Evolutionary conservation across 2,329 filamentous ascomycete genomes (phyloP), one percentile per base, ranked within the genome.

Genomic region (Aspergillus fructus): DNA sequence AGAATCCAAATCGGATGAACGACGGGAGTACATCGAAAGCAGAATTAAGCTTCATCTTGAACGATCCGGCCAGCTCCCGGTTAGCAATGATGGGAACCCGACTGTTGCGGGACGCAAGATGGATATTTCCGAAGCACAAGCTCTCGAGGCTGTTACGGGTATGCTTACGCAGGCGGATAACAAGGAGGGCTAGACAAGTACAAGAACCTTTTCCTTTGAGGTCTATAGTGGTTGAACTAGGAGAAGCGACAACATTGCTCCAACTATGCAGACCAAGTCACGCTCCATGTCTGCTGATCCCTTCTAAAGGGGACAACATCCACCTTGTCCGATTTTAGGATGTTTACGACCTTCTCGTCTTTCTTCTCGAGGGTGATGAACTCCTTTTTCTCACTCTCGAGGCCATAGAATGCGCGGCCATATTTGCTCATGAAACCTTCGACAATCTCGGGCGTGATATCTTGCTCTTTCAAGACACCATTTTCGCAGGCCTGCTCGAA

Each of bases 1-100:
- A 48, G 73, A 80, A 61, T 82, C 82, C 46, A 90, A 86, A 78
- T 83, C 87, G 40, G 83, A 86, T 53, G 87, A 94, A 71, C 81
- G 93, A 59, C 81, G 88, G 56, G 84, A 89, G 63, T 97, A 97
- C 71, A 87, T 97, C 49, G 93, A 97, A 75, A 83, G 83, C 53
- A 87, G 92, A 67, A 90, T 90, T 50, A 81, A 85, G 64, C 82
- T 89, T 59, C 90, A 96, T 70, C 78, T 97, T 41, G 90, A 96
- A 76, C 71, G 77, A 23, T 68, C 73, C 42, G 76, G 76, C 7
- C 74, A 76, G 56, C 59, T 76, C 49, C 66, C 70, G 6, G 65
- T 72, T 53, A 68, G 70, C 9, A 62, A 68, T 30, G 69, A 73
- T 47, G 68, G 69, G 15, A 68, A 73, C 49, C 62, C 68, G 9